Evolutionary conservation across 1,284 basidiomycete genomes (phyloP).

Genomic region (Thecaphora thlaspeos): DNA sequence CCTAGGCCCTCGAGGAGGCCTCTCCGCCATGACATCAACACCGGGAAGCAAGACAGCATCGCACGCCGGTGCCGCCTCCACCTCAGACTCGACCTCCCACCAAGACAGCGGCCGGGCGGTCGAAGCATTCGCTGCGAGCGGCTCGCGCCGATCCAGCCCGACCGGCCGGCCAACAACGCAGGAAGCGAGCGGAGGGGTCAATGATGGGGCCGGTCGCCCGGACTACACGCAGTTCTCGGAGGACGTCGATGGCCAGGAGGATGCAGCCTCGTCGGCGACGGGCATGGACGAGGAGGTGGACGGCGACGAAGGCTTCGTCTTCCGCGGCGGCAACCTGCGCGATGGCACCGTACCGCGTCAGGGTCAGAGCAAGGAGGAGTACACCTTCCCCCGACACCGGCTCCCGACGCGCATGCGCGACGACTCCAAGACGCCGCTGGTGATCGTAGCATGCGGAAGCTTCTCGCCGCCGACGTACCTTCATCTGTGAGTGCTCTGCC

Average conservation of each 20-base stretch:
- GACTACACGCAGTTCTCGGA: conserved; percentile 35
- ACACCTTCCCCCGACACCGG: conserved; percentile 52
- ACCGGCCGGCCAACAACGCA: background rate
- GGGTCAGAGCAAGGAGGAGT: conserved; percentile 45
- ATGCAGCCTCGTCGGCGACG: conserved; percentile 23
- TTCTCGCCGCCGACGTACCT: conserved; percentile 65
- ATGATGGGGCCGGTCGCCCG: conserved; percentile 8
- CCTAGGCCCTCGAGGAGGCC: background rate
- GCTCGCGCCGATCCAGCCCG: conserved; percentile 15
- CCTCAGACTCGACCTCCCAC: too few relatives aligned
- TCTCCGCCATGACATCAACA: background rate
- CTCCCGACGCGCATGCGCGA: conserved; percentile 53
- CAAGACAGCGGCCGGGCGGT: too few relatives aligned
- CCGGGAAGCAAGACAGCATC: too few relatives aligned
- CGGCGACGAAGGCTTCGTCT: conserved; percentile 12
- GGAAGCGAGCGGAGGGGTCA: background rate
- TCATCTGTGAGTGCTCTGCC: conserved; percentile 63
- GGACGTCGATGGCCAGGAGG: conserved; percentile 34
- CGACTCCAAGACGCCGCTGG: conserved; percentile 52
- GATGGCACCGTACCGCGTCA: conserved; percentile 38
- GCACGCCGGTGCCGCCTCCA: too few relatives aligned
- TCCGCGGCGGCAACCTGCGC: conserved; percentile 5
- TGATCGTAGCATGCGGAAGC: conserved; percentile 63
- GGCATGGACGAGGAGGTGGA: conserved; percentile 46
- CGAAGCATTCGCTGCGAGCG: background rate